Evolutionary conservation across 176 grass and related monocot species (phyloP).

Genomic region (Rhynchospora breviuscula): DNA sequence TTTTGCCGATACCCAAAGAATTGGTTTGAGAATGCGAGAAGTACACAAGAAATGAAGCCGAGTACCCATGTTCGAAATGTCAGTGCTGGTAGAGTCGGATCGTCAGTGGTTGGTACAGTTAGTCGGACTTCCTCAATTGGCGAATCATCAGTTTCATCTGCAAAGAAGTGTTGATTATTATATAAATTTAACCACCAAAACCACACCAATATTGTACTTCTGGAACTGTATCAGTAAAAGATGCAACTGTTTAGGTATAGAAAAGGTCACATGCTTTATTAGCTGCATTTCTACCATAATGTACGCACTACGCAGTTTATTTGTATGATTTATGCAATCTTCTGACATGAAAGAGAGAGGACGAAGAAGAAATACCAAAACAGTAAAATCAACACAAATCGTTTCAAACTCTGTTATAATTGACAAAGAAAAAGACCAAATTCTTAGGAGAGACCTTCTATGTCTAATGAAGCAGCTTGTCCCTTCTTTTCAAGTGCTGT

Average conservation of each 20-base stretch:
- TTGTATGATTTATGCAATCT: background rate
- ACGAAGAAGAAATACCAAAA: background rate
- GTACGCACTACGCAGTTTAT: background rate
- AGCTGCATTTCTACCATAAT: background rate
- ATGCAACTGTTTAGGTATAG: background rate
- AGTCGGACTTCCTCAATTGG: conserved; percentile 79
- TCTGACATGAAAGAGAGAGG: background rate
- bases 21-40: conserved; percentile 83
- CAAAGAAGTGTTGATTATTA: background rate
- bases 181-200: background rate
- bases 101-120: conserved; percentile 57
- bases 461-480: background rate
- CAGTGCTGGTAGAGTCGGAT: conserved; percentile 52
- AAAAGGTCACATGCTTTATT: background rate
- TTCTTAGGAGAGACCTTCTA: background rate
- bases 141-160: conserved; percentile 48
- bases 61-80: conserved; percentile 68
- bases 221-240: background rate
- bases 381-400: background rate
- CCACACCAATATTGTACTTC: background rate
- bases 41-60: conserved; percentile 47
- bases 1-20: conserved; percentile 88
- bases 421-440: background rate
- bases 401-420: background rate
- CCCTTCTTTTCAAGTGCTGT: background rate